phyloP scores from a whole-genome alignment of 108 stramenopile genomes.

The Nitzschia palea region DNA sequence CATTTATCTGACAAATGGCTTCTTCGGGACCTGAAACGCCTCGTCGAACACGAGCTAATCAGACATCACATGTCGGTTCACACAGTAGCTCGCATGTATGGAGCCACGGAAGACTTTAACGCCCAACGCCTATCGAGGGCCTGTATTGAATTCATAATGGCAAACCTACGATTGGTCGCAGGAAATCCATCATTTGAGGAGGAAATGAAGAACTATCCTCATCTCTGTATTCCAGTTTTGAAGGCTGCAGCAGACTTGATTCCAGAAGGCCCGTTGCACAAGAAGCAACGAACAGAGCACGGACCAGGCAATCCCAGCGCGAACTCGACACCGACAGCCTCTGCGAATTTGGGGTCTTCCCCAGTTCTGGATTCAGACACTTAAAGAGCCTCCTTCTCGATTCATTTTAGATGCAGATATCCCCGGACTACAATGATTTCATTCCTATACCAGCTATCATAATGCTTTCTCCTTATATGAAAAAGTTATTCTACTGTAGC shows the following conservation, averaged over 20 bases:
- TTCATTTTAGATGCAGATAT: too few relatives aligned
- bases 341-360: constrained; percentile 32
- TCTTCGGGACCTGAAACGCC: constrained; percentile 82
- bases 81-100: constrained; percentile 87
- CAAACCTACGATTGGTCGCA: constrained; percentile 84
- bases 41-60: constrained; percentile 88
- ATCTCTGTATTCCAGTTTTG: constrained; percentile 86
- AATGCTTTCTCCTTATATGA: too few relatives aligned
- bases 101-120: constrained; percentile 85
- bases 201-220: constrained; percentile 90
- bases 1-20: constrained; percentile 87
- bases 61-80: constrained; percentile 75
- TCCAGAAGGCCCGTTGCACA: constrained; percentile 79
- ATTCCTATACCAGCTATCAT: too few relatives aligned
- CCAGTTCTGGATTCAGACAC: constrained; percentile 56
- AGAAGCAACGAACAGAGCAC: constrained; percentile 74
- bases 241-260: constrained; percentile 92
- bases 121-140: constrained; percentile 75
- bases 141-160: constrained; percentile 89
- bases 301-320: constrained; percentile 4
- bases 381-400: too few relatives aligned
- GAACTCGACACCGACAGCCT: constrained; percentile 13
- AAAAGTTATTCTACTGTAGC: too few relatives aligned
- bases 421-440: too few relatives aligned
- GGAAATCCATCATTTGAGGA: constrained; percentile 81